Evolutionary conservation across 2,329 filamentous ascomycete species (phyloP), one percentile per base, ranked within the genome.

Genomic region (Dothideomycetes sp.): DNA sequence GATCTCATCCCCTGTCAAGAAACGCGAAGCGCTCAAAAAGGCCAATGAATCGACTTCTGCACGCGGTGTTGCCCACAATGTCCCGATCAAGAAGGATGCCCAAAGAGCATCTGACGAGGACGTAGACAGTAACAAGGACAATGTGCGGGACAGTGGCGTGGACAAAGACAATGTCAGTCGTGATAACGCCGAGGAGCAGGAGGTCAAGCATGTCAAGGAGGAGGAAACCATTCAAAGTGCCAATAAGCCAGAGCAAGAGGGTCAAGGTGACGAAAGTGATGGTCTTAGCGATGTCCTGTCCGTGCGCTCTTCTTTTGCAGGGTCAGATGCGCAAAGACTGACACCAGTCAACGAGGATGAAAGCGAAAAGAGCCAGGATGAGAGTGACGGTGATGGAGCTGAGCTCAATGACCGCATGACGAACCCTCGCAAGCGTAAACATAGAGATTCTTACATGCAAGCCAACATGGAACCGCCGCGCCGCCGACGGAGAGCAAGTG

Each of bases 1-100:
- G 42, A 64, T 69, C 29, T 57, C 67, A 36, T 61, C 56, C 19
- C 57, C 62, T 22, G 58, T 63, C 45, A 61, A 66, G 49, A 55
- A 57, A 40, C 49, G 55, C 34, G 55, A 57, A 40, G 56, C 59
- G 17, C 46, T 55, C 45, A 58, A 55, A 45, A 60, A 60, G 51
- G 43, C 41, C 8, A 22, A 11, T 17, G 11, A 16, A 11, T 17
- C 27, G 15, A 17, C n/a, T n/a, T 18, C 17, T 22, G 9, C 19
- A 10, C 32, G 16, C 9, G 34, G 31, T 22, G 34, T 29, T n/a
- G 18, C 2, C 17, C 19, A 36, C 39, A 32, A 44, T 52, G 19
- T 19, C 15, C 29, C 27, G 46, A 59, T 62, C 53, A 63, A 62
- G 52, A 56, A 52, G 18, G 61, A 63, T 51, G 53, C 55, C 48